These are phyloP conservation scores for Balamuthia mandrillaris DNA, from an alignment of 208 protist genomes.

Conservation along the genomic window DNA sequence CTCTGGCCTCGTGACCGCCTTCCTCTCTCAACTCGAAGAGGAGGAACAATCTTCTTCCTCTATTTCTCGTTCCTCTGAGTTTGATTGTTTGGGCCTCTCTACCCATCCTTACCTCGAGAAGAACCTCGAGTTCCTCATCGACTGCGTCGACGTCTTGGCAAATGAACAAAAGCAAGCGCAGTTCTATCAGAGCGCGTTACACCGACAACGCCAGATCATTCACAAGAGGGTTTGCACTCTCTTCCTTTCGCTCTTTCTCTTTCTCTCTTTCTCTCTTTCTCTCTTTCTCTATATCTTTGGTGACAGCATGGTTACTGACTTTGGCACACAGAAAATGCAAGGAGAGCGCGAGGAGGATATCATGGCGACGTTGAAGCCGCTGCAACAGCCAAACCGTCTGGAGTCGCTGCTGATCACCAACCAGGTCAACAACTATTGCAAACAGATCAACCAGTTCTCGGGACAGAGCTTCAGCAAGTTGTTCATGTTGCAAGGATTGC, in stretches of 20 bases:
- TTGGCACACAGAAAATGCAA: not conserved
- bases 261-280: not conserved
- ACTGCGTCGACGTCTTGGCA: conserved; percentile 51
- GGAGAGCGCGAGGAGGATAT: not conserved
- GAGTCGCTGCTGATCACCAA: conserved; percentile 64
- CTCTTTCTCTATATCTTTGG: not conserved
- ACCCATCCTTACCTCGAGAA: conserved; percentile 36
- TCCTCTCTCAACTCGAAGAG: conserved; percentile 74
- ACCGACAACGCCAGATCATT: conserved; percentile 30
- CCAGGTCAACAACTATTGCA: conserved; percentile 68
- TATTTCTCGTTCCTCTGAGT: not conserved
- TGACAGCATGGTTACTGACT: not conserved
- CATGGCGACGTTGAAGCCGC: conserved; percentile 12
- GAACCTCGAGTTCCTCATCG: conserved; percentile 58
- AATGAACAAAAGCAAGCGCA: conserved; percentile 48
- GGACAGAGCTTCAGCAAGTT: conserved; percentile 64
- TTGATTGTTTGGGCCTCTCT: not conserved
- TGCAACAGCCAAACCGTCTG: conserved; percentile 52
- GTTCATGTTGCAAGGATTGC: conserved; percentile 49
- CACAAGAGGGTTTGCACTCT: conserved; percentile 6
- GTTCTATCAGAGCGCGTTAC: conserved; percentile 4
- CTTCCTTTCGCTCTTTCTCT: not conserved
- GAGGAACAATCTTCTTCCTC: not conserved
- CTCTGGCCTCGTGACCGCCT: conserved; percentile 66
- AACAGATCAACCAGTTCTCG: conserved; percentile 66